Evolutionary conservation across 352 stramenopile species (phyloP).

Genomic region (Pythium pyrilobum): DNA sequence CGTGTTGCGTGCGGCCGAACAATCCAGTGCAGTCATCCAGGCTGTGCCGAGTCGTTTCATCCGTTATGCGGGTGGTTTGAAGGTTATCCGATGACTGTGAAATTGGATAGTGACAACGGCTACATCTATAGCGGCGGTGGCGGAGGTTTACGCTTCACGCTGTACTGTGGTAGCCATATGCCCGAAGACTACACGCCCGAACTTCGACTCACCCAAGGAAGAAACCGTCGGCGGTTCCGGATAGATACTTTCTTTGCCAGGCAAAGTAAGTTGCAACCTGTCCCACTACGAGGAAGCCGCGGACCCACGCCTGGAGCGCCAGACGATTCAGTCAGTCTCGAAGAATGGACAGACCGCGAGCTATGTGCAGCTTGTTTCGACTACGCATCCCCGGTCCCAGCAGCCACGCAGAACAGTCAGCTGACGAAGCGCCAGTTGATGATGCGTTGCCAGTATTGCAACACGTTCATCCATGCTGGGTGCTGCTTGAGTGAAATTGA

Average conservation of each 20-base stretch:
- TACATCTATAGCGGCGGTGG: slow-evolving; percentile 74
- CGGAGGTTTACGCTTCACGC: slow-evolving; percentile 58
- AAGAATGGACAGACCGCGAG: slow-evolving; percentile 61
- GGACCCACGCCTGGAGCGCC: no score
- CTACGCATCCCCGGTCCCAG: slow-evolving; percentile 46
- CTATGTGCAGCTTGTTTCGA: slow-evolving; percentile 78
- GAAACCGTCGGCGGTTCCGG: slow-evolving; percentile 53
- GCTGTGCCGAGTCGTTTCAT: slow-evolving; percentile 67
- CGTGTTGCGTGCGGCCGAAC: slow-evolving; percentile 71
- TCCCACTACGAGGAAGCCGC: slow-evolving; percentile 3
- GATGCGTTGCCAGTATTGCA: slow-evolving; percentile 84
- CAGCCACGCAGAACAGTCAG: slow-evolving; percentile 36
- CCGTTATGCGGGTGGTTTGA: slow-evolving; percentile 85
- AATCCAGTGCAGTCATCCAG: slow-evolving; percentile 52
- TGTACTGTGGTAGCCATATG: slow-evolving; percentile 59
- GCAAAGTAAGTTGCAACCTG: slow-evolving; percentile 38
- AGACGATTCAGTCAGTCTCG: not conserved
- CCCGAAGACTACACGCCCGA: slow-evolving; percentile 38
- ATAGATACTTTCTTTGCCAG: slow-evolving; percentile 70
- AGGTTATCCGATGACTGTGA: slow-evolving; percentile 67
- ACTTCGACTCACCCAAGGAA: slow-evolving; percentile 36
- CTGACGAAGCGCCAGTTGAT: slow-evolving; percentile 75
- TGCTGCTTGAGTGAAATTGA: slow-evolving; percentile 76
- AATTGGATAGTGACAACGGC: slow-evolving; percentile 26
- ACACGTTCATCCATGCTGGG: slow-evolving; percentile 73